Evolutionary conservation across 1,284 basidiomycete species (phyloP), one percentile per base, ranked within the genome.

Genomic region (Ganoderma multipileum): DNA sequence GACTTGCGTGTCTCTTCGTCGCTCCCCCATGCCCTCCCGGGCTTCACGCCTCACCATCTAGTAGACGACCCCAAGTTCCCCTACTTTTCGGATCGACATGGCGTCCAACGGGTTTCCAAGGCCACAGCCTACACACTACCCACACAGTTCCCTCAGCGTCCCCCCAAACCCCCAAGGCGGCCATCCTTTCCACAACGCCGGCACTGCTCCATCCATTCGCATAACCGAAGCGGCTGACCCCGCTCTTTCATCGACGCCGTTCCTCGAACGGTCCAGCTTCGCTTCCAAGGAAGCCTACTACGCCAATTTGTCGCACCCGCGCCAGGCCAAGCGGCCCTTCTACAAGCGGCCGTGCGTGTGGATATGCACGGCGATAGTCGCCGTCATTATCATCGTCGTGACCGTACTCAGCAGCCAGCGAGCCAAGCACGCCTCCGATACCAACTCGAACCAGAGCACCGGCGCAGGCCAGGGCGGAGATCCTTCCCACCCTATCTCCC

Each of bases 301-400:
- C 23, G 50, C 90, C 92, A 76, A 93, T 92, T 75, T 85, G 86
- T 2, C 42, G 12, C 39, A 5, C 42, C 28, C 16, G 28, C 5
- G 28, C 26, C 78, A 81, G 1, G 77, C 79, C 1, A 92, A 93
- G 76, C 82, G 39, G 73, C 72, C 73, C 12, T 68, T 74, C 14
- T 75, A 74, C 70, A 76, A 74, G 71, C 72, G 73, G 7, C 76
- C 76, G 7, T 65, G 73, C 61, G 70, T 78, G 66, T 77, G 75
- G 75, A 57, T 74, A 39, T 55, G 63, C 18, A 68, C 66, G n/a
- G 65, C 68, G 26, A 59, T 70, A 20, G 65, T 66, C 44, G 70
- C 89, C 64, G 79, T 87, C 1, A 63, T 81, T 64, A 68, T 86
- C 55, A 72, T 81, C 52, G 84, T 81, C 0, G 76, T 87, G 50